Conservation (phyloP, 148 eudicot species). For the Pouteria glomerata region DNA sequence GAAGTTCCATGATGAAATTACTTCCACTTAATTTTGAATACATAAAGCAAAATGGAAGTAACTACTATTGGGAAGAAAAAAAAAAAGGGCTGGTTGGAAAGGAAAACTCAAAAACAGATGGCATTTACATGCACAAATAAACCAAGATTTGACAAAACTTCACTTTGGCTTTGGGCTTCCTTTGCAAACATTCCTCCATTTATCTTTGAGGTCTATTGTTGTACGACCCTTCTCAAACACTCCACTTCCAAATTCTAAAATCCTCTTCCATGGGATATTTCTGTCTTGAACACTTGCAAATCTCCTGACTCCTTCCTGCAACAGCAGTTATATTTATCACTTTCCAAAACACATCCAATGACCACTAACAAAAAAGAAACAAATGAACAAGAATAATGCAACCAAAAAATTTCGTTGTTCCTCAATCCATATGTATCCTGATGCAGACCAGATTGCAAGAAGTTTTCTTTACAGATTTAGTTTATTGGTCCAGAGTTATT, state of each 20-base stretch:
- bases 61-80: neutral
- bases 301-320: conserved; percentile 52
- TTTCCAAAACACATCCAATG: neutral
- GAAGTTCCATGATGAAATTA: conserved; percentile 5
- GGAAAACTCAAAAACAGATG: neutral
- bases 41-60: neutral
- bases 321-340: neutral
- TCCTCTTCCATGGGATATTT: conserved; percentile 49
- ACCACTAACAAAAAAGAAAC: neutral
- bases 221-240: conserved; percentile 53
- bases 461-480: no score
- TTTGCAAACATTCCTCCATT: conserved; percentile 64
- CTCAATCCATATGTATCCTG: neutral
- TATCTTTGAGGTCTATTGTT: conserved; percentile 60
- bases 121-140: neutral
- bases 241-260: conserved; percentile 56
- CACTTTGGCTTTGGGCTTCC: conserved; percentile 23
- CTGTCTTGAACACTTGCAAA: conserved; percentile 21
- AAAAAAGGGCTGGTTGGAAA: neutral
- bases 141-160: conserved; percentile 1
- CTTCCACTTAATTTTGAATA: neutral
- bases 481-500: no score
- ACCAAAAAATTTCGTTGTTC: neutral
- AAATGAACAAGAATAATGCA: neutral
- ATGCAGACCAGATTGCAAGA: no score